Evolutionary conservation across 441 rosid species (phyloP).

Genomic region (Pelargonium myrrhifolium): DNA sequence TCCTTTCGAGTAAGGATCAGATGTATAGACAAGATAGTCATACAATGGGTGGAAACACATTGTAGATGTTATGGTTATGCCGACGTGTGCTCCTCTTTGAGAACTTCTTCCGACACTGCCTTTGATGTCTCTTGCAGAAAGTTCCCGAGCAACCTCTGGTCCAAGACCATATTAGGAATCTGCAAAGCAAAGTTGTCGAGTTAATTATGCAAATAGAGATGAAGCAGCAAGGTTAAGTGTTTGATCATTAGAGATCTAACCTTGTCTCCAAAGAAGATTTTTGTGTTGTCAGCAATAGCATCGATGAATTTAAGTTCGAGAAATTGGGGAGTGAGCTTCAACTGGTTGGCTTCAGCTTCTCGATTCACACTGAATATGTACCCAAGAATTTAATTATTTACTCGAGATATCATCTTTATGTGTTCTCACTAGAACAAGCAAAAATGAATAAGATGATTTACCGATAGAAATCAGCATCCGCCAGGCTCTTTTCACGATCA

Average conservation of each 20-base stretch:
- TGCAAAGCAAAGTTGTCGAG: constrained; percentile 20
- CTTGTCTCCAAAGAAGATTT: constrained; percentile 86
- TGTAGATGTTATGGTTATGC: neutral
- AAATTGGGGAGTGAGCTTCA: constrained; percentile 81
- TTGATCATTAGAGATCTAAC: constrained; percentile 22
- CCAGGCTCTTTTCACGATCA: constrained; percentile 63
- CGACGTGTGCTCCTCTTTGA: neutral
- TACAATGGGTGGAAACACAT: neutral
- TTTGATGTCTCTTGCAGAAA: constrained; percentile 42
- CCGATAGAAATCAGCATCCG: constrained; percentile 74
- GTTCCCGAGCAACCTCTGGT: constrained; percentile 81
- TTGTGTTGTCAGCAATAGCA: constrained; percentile 75
- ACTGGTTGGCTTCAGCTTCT: constrained; percentile 90
- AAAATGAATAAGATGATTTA: constrained; percentile 18
- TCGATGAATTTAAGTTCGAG: constrained; percentile 76
- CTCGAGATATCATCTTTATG: neutral
- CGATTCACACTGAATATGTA: constrained; percentile 38
- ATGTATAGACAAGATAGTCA: no score
- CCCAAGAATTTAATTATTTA: constrained; percentile 8
- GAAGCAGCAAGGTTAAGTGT: neutral
- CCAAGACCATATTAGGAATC: constrained; percentile 79
- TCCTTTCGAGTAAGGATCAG: no score
- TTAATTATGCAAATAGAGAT: constrained; percentile 1
- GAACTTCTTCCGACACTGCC: constrained; percentile 13
- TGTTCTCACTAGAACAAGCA: neutral